Base-by-base conservation (phyloP, 1,139 yeast genomes). In the Saccharomyces pastorianus region DNA sequence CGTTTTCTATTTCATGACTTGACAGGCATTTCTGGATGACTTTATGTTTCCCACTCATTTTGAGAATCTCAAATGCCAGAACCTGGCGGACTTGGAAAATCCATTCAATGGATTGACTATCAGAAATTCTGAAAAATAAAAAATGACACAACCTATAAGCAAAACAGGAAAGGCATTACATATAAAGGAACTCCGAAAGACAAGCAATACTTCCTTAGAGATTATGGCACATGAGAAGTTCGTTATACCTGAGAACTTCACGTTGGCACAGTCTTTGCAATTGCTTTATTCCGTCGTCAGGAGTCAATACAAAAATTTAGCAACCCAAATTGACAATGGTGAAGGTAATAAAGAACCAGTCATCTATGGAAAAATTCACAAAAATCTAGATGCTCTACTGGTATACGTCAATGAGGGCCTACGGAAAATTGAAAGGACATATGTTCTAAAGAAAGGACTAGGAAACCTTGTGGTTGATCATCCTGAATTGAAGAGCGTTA, bases 221-320 rank as follows among this genome's bases (percentile, higher is more conserved):
- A 53, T 13, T 27, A 64, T 65, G 67, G 54, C 63, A 7, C 58
- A 59, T 46, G 69, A 62, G 17, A 64, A 62, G 54, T 68, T 67
- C 50, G 49, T 52, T n/a, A 58, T 68, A 26, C 72, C 71, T 13
- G 57, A 58, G 6, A 61, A 63, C 47, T 59, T 66, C 38, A 65
- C 68, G 13, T 52, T 66, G 28, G 34, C 53, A 1, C 71, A 68
- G 54, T 58, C 70, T 2, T 55, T 68, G 34, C 61, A 63, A 31
- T 55, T 68, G 27, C 58, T 68, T 17, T 59, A 60, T 49, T 61
- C 68, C 1, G 63, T 66, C 20, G 65, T 60, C 7, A 50, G 59
- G 13, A 63, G 55, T 25, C 67, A 65, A 48, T 62, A 58, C 48
- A 59, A 57, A 13, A 68, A 67, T 52, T 55, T 60, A 31, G 56